Evolutionary conservation across 495 filamentous ascomycete genomes (phyloP).

Genomic region (Talaromyces proteolyticus): DNA sequence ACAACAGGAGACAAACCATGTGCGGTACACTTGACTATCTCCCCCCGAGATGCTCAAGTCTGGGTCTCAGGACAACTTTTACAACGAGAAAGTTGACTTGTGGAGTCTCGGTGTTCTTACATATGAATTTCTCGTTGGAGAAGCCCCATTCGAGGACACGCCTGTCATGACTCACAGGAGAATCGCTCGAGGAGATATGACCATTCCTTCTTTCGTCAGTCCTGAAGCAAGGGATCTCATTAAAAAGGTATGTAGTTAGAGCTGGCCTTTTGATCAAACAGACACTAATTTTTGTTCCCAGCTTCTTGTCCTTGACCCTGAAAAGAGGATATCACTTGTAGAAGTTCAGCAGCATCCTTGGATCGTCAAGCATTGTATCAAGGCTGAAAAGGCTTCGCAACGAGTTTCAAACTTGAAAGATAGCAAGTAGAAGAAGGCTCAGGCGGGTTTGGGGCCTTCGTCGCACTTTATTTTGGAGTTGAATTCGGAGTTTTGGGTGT

Average conservation of each 20-base stretch:
- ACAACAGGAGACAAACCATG: slow-evolving; percentile 89
- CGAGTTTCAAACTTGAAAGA: slow-evolving; percentile 25
- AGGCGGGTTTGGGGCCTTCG: too few relatives aligned
- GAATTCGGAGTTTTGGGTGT: slow-evolving; percentile 1
- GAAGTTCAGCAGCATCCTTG: slow-evolving; percentile 90
- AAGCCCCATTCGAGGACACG: slow-evolving; percentile 93
- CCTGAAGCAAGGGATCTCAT: slow-evolving; percentile 90
- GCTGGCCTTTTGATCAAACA: neutral
- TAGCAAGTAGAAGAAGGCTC: neutral
- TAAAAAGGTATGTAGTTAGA: slow-evolving; percentile 58
- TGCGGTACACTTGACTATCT: slow-evolving; percentile 97
- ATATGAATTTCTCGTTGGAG: slow-evolving; percentile 93
- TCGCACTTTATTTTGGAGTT: too few relatives aligned
- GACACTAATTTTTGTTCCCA: slow-evolving; percentile 25
- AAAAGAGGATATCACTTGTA: slow-evolving; percentile 85
- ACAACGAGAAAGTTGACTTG: slow-evolving; percentile 91
- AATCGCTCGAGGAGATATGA: slow-evolving; percentile 88
- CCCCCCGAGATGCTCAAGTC: slow-evolving; percentile 95
- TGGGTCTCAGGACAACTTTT: slow-evolving; percentile 73
- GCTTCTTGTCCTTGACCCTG: slow-evolving; percentile 90
- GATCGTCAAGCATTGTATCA: slow-evolving; percentile 94
- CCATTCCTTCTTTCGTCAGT: slow-evolving; percentile 83
- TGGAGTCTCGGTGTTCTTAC: slow-evolving; percentile 94
- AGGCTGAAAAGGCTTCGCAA: slow-evolving; percentile 59
- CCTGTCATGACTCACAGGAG: slow-evolving; percentile 90